Percentiles rank a stretch among this genome's conserved stretches.
These are phyloP conservation scores for Hebeloma cylindrosporum DNA, from an alignment of 768 basidiomycete genomes.

Conservation along the genomic window DNA sequence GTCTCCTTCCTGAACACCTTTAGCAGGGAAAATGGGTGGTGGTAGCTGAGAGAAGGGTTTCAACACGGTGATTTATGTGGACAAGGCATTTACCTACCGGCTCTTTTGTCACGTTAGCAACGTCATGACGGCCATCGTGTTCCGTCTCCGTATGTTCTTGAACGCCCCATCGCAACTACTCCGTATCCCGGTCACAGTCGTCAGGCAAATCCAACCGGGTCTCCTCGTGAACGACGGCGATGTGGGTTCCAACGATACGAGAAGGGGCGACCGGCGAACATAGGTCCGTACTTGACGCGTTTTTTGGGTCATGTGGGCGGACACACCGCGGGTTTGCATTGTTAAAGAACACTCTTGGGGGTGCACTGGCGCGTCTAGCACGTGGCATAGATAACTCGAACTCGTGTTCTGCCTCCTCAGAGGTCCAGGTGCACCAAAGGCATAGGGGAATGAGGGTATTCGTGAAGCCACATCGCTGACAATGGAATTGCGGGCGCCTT, in stretches of 20 bases:
- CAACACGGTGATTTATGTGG: no score
- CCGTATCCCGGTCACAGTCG: no score
- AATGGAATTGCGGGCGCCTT: slow-evolving; percentile 45
- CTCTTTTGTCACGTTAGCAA: no score
- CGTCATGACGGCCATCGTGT: no score
- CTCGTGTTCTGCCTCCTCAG: slow-evolving; percentile 36
- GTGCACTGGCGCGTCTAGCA: slow-evolving; percentile 33
- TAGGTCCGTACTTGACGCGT: no score
- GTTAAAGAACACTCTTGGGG: slow-evolving; percentile 18
- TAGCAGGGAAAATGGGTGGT: no score
- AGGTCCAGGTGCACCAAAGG: slow-evolving; percentile 52
- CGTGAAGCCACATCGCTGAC: slow-evolving; percentile 45
- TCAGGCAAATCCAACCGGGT: neutral
- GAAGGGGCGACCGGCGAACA: no score
- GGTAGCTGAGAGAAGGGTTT: no score
- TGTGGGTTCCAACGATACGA: neutral
- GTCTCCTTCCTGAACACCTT: slow-evolving; percentile 1
- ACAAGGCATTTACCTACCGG: no score
- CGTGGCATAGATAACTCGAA: slow-evolving; percentile 41
- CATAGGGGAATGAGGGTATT: slow-evolving; percentile 50
- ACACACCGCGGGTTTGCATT: neutral
- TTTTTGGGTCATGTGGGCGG: slow-evolving; percentile 3
- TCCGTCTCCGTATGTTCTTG: no score
- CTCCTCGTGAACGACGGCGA: neutral
- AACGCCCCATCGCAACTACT: no score